Evolutionary conservation across 148 eudicot species (phyloP).

Genomic region (Linanthus parryae): DNA sequence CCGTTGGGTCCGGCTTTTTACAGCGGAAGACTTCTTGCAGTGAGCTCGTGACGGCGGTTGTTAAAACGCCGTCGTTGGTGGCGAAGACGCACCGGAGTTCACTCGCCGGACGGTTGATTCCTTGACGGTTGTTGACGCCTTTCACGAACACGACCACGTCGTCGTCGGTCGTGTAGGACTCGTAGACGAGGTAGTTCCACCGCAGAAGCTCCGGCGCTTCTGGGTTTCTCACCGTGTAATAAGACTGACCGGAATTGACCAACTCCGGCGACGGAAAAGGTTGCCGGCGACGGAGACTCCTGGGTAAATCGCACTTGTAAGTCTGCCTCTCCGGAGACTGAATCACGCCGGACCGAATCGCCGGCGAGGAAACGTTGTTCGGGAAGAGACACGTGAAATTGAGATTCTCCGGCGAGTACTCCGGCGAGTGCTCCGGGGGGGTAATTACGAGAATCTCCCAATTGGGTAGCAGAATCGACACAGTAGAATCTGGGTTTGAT

Average conservation of each 20-base stretch:
- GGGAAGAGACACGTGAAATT: conserved; percentile 1
- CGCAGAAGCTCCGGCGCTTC: neutral
- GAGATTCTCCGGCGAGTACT: no score
- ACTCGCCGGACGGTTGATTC: neutral
- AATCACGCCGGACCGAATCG: neutral
- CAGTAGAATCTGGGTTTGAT: no score
- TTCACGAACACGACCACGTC: neutral
- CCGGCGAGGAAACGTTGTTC: neutral
- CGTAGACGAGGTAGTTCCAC: conserved; percentile 6
- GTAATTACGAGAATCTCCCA: conserved; percentile 6
- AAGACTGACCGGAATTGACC: neutral
- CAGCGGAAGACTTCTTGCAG: conserved; percentile 8
- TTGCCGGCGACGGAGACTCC: neutral
- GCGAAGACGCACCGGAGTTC: conserved; percentile 5
- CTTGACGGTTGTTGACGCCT: conserved; percentile 3
- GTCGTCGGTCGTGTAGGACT: neutral
- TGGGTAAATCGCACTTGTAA: neutral
- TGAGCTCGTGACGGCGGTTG: neutral
- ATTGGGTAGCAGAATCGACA: conserved; percentile 1
- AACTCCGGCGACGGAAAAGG: conserved; percentile 3
- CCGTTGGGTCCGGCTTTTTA: neutral
- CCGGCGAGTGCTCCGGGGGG: neutral
- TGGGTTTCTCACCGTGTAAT: neutral
- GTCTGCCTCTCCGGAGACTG: neutral
- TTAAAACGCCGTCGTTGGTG: no score